Percentiles rank a stretch among this genome's conserved stretches.
These are phyloP conservation scores for Tinospora cordifolia DNA, from an alignment of 164 flowering plant genomes.

Conservation along the genomic window DNA sequence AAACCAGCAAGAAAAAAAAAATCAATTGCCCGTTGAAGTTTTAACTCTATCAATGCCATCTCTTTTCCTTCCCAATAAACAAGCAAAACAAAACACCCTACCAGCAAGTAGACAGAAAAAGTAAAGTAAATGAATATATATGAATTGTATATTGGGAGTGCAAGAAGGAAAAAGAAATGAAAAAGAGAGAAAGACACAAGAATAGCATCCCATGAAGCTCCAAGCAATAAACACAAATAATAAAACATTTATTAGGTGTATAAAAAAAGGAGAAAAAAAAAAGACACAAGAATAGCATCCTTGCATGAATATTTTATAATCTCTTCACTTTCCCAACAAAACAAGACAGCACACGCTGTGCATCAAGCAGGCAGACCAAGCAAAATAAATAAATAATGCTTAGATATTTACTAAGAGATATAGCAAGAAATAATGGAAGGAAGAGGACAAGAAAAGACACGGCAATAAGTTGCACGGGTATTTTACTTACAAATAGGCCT, in stretches of 20 bases:
- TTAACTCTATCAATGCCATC: background rate
- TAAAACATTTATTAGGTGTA: background rate
- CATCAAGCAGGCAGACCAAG: too few relatives aligned
- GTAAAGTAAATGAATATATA: background rate
- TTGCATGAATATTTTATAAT: background rate
- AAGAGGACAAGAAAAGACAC: background rate
- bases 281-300: background rate
- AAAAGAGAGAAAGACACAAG: too few relatives aligned
- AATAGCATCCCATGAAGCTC: too few relatives aligned
- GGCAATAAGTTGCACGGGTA: background rate
- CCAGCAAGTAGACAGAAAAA: background rate
- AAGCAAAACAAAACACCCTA: background rate
- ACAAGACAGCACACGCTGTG: too few relatives aligned
- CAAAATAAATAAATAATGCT: too few relatives aligned
- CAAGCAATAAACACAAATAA: background rate
- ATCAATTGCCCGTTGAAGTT: background rate
- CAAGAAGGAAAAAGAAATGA: background rate
- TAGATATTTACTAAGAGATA: too few relatives aligned
- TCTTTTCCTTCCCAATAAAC: background rate
- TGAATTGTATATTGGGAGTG: background rate
- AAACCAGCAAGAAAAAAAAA: too few relatives aligned
- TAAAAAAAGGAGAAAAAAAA: background rate
- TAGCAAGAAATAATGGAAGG: background rate
- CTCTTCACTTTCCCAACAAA: too few relatives aligned
- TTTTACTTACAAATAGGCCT: background rate